Evolutionary conservation across 345 rosid species (phyloP).

Genomic region (Eutrema japonicum): DNA sequence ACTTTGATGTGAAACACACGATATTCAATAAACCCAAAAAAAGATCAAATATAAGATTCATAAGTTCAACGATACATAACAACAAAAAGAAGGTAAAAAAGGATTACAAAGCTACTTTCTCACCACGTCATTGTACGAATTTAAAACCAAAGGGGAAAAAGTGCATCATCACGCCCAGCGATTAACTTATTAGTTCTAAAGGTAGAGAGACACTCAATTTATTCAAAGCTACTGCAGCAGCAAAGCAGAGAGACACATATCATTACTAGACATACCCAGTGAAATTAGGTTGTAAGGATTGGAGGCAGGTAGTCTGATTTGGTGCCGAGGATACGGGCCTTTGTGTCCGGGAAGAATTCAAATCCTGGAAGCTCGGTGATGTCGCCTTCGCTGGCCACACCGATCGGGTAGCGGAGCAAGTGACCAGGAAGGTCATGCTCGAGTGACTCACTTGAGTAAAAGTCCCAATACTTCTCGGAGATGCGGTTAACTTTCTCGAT

Average conservation of each 20-base stretch:
- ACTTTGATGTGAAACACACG: not conserved
- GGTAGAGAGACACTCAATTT: conserved; percentile 25
- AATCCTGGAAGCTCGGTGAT: conserved; percentile 72
- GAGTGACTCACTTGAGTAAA: conserved; percentile 74
- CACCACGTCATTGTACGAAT: conserved; percentile 34
- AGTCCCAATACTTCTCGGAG: conserved; percentile 89
- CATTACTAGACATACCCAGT: conserved; percentile 21
- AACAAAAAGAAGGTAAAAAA: not conserved
- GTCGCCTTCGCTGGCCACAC: conserved; percentile 62
- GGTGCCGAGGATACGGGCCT: conserved; percentile 81
- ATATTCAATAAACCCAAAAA: not conserved
- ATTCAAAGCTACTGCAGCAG: conserved; percentile 33
- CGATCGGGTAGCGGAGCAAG: conserved; percentile 90
- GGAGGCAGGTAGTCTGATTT: conserved; percentile 94
- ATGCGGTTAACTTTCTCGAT: conserved; percentile 71
- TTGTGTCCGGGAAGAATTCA: conserved; percentile 87
- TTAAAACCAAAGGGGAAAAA: conserved; percentile 25
- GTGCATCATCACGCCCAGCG: conserved; percentile 35
- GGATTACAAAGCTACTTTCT: conserved; percentile 36
- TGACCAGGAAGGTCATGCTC: conserved; percentile 92
- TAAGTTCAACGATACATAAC: conserved; percentile 20
- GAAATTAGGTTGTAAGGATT: conserved; percentile 76
- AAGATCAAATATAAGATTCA: conserved; percentile 29
- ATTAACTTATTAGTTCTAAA: conserved; percentile 39
- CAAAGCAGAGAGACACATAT: conserved; percentile 8